Conservation (phyloP, 73 alveolate species). For the Paramecium tetraurelia region DNA sequence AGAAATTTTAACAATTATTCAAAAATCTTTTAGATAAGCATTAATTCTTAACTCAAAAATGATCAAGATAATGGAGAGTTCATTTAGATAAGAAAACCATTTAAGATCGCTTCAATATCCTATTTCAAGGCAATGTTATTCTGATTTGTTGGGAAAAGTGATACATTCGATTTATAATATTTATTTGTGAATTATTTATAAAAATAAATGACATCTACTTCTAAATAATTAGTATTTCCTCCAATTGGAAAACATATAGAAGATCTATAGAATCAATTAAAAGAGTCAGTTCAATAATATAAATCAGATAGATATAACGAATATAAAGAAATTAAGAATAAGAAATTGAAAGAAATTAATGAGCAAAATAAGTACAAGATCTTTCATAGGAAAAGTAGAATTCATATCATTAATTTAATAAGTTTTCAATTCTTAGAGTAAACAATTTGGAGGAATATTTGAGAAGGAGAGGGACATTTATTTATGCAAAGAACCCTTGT, state of each 20-base stretch:
- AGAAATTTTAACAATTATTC: no score
- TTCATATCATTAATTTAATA: background rate
- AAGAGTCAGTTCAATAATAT: background rate
- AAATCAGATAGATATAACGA: background rate
- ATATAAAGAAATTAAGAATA: background rate
- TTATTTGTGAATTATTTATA: background rate
- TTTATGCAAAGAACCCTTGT: conserved; percentile 40
- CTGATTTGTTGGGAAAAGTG: background rate
- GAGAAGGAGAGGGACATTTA: conserved; percentile 6
- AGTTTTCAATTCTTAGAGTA: background rate
- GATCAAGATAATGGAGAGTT: no score
- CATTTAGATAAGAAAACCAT: no score
- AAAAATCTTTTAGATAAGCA: no score
- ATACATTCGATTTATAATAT: background rate
- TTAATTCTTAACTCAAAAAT: no score
- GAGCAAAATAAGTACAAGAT: background rate
- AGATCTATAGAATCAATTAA: background rate
- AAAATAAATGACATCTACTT: background rate
- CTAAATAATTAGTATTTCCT: background rate
- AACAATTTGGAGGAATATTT: background rate
- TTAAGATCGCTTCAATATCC: no score
- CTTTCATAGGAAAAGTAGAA: background rate
- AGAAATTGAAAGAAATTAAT: background rate
- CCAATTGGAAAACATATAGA: background rate
- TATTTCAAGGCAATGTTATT: background rate